Evolutionary conservation across 805 yeast genomes (phyloP).

Genomic region (Kuraishia molischiana): DNA sequence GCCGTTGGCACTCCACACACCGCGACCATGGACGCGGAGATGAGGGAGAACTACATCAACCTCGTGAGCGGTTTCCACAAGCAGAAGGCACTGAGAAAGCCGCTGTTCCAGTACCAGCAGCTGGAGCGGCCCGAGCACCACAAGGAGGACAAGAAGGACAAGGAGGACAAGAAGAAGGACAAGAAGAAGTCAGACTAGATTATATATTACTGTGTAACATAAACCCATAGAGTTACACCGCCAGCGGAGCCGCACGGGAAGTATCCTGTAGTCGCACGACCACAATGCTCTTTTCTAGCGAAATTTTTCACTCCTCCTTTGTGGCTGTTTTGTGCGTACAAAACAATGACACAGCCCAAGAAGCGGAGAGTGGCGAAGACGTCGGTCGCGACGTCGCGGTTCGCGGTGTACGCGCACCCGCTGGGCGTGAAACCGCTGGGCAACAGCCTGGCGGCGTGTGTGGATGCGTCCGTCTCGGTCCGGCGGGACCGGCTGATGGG

Average conservation of each 20-base stretch:
- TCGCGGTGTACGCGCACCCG: constrained; percentile 38
- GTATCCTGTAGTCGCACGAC: no score
- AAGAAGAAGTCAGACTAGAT: no score
- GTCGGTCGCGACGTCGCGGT: background rate
- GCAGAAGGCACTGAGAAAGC: background rate
- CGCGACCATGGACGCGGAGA: background rate
- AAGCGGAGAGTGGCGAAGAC: background rate
- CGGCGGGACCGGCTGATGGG: constrained; percentile 37
- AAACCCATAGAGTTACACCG: no score
- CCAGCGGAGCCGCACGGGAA: no score
- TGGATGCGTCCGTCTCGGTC: constrained; percentile 6
- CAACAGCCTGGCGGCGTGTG: constrained; percentile 36
- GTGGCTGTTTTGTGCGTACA: no score
- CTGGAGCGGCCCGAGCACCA: background rate
- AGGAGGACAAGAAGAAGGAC: background rate
- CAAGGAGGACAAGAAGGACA: background rate
- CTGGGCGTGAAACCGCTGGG: constrained; percentile 72
- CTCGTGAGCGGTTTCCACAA: background rate
- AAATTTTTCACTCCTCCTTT: no score
- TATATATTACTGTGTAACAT: no score
- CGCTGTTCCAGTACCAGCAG: constrained; percentile 6
- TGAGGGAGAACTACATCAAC: background rate
- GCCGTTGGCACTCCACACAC: constrained; percentile 4
- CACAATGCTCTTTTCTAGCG: no score
- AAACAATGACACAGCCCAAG: background rate